phyloP scores from a whole-genome alignment of 306 rosid genomes.

The Pterocarpus santalinus region DNA sequence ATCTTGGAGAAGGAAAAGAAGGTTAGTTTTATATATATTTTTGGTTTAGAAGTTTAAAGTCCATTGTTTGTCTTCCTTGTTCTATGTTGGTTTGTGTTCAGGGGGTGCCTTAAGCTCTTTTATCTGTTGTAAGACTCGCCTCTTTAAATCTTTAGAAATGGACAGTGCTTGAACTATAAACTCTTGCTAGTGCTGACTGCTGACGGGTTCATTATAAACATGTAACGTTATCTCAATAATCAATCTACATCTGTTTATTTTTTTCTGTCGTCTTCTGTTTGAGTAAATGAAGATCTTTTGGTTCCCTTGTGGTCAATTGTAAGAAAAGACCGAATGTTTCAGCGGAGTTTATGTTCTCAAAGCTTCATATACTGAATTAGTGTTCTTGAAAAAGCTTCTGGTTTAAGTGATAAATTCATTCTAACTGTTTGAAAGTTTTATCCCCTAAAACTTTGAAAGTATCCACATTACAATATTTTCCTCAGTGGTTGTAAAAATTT shows the following conservation, averaged over 20 bases:
- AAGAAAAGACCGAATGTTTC: background rate
- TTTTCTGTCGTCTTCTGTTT: too few relatives aligned
- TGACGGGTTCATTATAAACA: background rate
- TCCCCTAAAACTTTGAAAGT: background rate
- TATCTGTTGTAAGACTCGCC: background rate
- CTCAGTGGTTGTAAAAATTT: background rate
- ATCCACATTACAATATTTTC: background rate
- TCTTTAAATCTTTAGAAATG: background rate
- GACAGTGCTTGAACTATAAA: background rate
- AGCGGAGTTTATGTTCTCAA: background rate
- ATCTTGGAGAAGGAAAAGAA: conserved; percentile 56
- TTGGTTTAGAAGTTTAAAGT: background rate
- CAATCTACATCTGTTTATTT: too few relatives aligned
- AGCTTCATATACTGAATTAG: background rate
- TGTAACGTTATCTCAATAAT: background rate
- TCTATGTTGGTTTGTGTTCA: conserved; percentile 13
- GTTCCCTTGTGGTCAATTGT: background rate
- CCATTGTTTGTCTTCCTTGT: background rate
- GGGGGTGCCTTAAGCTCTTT: conserved; percentile 33
- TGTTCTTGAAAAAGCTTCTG: background rate
- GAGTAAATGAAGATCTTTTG: too few relatives aligned
- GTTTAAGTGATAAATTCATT: background rate
- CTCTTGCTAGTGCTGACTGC: too few relatives aligned
- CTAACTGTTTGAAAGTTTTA: background rate
- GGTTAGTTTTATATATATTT: conserved; percentile 56